These are phyloP conservation scores for Venturia nashicola DNA, from an alignment of 2,329 filamentous ascomycete genomes.

Conservation along the genomic window DNA sequence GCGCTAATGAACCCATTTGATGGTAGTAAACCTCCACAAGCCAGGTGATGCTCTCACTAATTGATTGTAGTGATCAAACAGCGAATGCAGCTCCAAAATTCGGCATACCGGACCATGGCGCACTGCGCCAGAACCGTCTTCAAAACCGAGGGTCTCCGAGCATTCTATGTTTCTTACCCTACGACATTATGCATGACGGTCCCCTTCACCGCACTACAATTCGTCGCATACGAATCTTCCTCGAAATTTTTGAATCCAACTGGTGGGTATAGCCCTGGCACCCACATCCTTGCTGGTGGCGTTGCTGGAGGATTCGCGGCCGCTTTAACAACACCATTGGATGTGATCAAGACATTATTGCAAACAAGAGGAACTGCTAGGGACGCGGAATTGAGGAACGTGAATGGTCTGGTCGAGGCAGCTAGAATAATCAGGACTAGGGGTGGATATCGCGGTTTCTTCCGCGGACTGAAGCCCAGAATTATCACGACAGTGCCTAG, in stretches of 20 bases:
- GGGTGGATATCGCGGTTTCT: constrained; percentile 78
- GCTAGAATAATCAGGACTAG: constrained; percentile 70
- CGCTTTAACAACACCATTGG: constrained; percentile 86
- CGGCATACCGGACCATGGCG: constrained; percentile 73
- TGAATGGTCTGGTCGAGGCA: constrained; percentile 69
- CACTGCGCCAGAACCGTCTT: constrained; percentile 87
- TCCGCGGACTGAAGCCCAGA: constrained; percentile 81
- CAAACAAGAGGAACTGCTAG: constrained; percentile 80
- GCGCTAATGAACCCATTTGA: constrained; percentile 99
- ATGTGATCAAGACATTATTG: constrained; percentile 95
- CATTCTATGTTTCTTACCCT: constrained; percentile 97
- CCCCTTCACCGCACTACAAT: constrained; percentile 92
- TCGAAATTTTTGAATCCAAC: constrained; percentile 85
- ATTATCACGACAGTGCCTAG: constrained; percentile 96
- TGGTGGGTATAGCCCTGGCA: constrained; percentile 80
- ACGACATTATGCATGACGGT: constrained; percentile 98
- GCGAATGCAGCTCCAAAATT: constrained; percentile 96
- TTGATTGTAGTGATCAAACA: constrained; percentile 78
- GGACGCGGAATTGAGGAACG: constrained; percentile 71
- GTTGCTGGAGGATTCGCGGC: constrained; percentile 89
- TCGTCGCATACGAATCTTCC: constrained; percentile 93
- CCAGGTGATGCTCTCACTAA: background rate
- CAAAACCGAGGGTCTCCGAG: constrained; percentile 70
- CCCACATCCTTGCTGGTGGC: constrained; percentile 85
- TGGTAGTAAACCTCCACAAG: constrained; percentile 43